Conservation (phyloP, 306 rosid species). For the Sicyos baderoa region DNA sequence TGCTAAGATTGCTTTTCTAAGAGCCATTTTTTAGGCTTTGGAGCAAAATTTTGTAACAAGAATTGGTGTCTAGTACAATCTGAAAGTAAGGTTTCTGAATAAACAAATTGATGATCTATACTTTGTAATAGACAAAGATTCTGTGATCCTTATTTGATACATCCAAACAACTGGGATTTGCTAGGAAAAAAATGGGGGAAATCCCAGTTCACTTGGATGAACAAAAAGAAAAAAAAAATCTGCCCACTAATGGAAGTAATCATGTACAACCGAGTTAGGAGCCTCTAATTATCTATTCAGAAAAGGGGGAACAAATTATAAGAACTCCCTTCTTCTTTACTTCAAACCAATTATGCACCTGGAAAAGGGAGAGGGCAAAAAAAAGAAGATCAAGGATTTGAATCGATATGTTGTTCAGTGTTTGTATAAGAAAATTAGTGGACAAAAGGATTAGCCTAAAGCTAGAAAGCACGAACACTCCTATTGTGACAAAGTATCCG, state of each 20-base stretch:
- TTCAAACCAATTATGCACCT: slow-evolving; percentile 24
- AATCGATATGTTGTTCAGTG: neutral
- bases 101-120: slow-evolving; percentile 21
- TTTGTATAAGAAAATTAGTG: no score
- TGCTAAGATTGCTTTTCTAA: neutral
- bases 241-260: slow-evolving; percentile 14
- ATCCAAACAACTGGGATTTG: slow-evolving; percentile 39
- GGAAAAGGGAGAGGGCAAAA: slow-evolving; percentile 20
- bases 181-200: slow-evolving; percentile 27
- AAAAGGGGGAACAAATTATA: neutral
- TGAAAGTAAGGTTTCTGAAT: slow-evolving; percentile 15
- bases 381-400: neutral
- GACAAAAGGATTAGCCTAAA: neutral
- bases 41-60: slow-evolving; percentile 13
- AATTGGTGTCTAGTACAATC: neutral
- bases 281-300: slow-evolving; percentile 1
- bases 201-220: slow-evolving; percentile 35
- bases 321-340: slow-evolving; percentile 15
- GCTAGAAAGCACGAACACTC: no score
- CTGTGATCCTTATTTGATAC: slow-evolving; percentile 31
- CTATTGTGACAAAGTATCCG: no score
- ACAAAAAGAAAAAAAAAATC: slow-evolving; percentile 23
- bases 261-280: neutral
- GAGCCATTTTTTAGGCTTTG: neutral
- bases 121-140: slow-evolving; percentile 12